phyloP scores from a whole-genome alignment of 2,329 filamentous ascomycete genomes.

The Emergomyces orientalis region DNA sequence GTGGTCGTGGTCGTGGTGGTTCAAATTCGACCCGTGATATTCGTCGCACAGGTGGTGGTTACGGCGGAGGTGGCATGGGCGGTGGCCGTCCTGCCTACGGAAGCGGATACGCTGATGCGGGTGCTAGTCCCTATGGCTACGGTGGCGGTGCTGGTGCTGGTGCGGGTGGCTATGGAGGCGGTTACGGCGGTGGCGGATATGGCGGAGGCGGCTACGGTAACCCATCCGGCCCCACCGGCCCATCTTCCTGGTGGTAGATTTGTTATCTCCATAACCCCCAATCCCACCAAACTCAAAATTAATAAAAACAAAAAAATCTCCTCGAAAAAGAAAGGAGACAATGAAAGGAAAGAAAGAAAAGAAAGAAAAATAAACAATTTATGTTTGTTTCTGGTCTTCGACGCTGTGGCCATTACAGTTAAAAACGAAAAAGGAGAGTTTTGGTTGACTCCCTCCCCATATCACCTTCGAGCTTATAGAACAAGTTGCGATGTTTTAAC shows the following conservation, averaged over 20 bases:
- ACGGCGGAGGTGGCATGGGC: constrained; percentile 25
- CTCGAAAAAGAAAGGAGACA: constrained; percentile 11
- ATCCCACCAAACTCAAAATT: too few relatives aligned
- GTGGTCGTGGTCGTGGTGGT: constrained; percentile 54
- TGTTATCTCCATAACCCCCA: not conserved
- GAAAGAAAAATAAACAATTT: not conserved
- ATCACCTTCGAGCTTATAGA: constrained; percentile 7
- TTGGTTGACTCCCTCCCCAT: constrained; percentile 26
- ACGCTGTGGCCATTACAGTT: constrained; percentile 26
- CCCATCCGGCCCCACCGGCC: constrained; percentile 41
- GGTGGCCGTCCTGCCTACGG: constrained; percentile 29
- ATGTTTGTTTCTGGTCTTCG: constrained; percentile 29
- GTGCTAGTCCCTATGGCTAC: constrained; percentile 22
- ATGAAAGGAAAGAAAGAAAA: not conserved
- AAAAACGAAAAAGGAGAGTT: constrained; percentile 6
- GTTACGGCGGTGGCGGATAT: constrained; percentile 11
- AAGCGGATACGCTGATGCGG: constrained; percentile 22
- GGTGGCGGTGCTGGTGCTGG: constrained; percentile 24
- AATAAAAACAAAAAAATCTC: constrained; percentile 18
- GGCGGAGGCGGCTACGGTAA: constrained; percentile 33
- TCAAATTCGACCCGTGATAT: constrained; percentile 71
- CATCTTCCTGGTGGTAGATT: constrained; percentile 43
- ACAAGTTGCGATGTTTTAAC: constrained; percentile 5
- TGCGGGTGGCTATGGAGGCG: constrained; percentile 28
- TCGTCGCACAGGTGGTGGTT: constrained; percentile 54